phyloP scores from a whole-genome alignment of 2,329 filamentous ascomycete species.

The Tricladium varicosporioides region DNA sequence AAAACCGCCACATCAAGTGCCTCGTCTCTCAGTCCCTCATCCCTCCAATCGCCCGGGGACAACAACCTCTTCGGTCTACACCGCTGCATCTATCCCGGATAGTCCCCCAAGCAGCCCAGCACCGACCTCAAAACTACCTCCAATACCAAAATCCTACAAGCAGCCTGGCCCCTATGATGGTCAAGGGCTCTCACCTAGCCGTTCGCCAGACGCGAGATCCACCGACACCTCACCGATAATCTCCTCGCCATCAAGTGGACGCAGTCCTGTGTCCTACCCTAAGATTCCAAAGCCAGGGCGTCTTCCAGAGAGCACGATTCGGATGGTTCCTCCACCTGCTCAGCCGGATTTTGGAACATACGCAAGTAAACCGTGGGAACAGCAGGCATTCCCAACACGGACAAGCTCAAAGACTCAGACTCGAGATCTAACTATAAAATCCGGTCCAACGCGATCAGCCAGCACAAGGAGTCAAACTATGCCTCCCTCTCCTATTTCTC shows the following conservation, averaged over 20 bases:
- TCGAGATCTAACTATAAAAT: conserved; percentile 1
- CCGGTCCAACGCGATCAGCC: no score
- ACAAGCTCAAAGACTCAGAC: conserved; percentile 9
- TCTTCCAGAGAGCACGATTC: conserved; percentile 16
- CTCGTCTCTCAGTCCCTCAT: conserved; percentile 12
- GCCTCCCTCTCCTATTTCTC: no score
- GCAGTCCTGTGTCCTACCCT: conserved; percentile 30
- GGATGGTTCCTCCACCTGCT: conserved; percentile 22
- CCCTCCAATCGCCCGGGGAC: conserved; percentile 6
- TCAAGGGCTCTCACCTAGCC: conserved; percentile 8
- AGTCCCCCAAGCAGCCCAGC: conserved; percentile 3
- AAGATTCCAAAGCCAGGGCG: conserved; percentile 25
- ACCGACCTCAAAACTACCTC: conserved; percentile 4
- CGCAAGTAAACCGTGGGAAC: conserved; percentile 24
- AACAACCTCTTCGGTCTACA: conserved; percentile 13
- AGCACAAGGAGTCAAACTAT: no score
- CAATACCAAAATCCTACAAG: conserved; percentile 14
- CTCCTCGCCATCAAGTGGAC: conserved; percentile 29
- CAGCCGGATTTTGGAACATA: conserved; percentile 18
- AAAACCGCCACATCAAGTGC: conserved; percentile 9
- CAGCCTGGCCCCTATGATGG: conserved; percentile 27
- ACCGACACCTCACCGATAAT: conserved; percentile 30
- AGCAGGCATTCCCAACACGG: conserved; percentile 26
- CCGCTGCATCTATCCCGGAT: conserved; percentile 8
- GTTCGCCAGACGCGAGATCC: conserved; percentile 10